Base-by-base conservation (phyloP, 2,329 filamentous ascomycete species). In the Phyllosticta ampelicida region DNA sequence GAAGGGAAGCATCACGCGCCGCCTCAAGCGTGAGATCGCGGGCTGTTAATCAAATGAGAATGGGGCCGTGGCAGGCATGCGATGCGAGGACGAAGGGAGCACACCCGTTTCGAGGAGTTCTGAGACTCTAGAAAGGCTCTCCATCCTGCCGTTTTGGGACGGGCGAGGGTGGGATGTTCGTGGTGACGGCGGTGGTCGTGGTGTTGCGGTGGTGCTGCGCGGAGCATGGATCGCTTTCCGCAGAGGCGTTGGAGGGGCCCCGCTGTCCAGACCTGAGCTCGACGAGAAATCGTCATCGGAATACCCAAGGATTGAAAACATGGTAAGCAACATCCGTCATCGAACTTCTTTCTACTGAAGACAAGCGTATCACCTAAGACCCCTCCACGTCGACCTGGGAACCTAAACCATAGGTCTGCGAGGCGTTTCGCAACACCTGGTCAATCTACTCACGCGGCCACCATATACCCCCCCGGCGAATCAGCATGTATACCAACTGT, bases 11-110 rank as follows among this genome's bases (percentile, higher is more conserved):
- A 66, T 90, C 89, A 73, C 91, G 89, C 66, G 94, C 92, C 65
- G 94, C 94, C 81, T 99, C 94, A 75, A 99, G 85, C 59, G 94
- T 99, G 70, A 99, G 86, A 75, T 97, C 94, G 74, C 94, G 87
- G 70, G 94, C 94, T 96, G 75, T 67, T 54, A 68, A 65, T 30
- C 61, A 44, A 19, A 20, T 62, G 54, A 65, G 63, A 56, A 26
- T 48, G 53, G 21, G 16, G 55, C 48, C 18, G 54, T 48, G 44
- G 49, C 20, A 30, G 29, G 20, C 56, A 51, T 23, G n/a, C 53
- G 57, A 51, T 5, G 18, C 28, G 55, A 57, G 51, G 49, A 52
- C 36, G 16, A 20, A 52, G 21, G 29, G 51, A 18, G 66, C 81
- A 68, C 80, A 95, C 92, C 90, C 75, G 88, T 94, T 79, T 97